Conservation (phyloP, 345 rosid species). For the Angophora floribunda region DNA sequence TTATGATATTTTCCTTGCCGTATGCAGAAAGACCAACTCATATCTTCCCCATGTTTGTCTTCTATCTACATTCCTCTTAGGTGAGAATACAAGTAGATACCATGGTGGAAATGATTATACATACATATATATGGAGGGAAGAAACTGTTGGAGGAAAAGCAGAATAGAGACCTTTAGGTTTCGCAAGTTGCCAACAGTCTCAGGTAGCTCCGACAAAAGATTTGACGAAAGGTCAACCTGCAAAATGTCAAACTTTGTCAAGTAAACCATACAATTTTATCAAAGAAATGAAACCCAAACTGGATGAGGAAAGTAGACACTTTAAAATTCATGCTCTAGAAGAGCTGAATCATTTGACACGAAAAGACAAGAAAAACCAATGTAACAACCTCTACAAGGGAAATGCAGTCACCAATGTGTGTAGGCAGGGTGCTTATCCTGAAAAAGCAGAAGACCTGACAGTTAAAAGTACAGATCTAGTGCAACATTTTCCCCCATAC, state of each 20-base stretch:
- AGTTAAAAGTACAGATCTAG: background rate
- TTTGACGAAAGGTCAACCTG: slow-evolving; percentile 92
- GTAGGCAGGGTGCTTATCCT: slow-evolving; percentile 50
- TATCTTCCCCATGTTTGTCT: background rate
- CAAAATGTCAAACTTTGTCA: background rate
- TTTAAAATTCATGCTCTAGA: background rate
- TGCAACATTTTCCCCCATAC: background rate
- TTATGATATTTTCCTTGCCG: background rate
- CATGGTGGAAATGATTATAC: background rate
- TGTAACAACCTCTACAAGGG: slow-evolving; percentile 69
- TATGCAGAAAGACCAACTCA: background rate
- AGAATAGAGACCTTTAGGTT: slow-evolving; percentile 49
- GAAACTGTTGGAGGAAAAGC: background rate
- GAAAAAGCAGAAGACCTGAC: slow-evolving; percentile 1
- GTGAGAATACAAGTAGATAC: background rate
- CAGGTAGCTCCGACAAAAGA: slow-evolving; percentile 61
- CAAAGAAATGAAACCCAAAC: background rate
- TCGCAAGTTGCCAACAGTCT: slow-evolving; percentile 40
- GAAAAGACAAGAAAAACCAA: background rate
- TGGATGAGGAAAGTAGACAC: background rate
- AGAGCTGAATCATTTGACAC: background rate
- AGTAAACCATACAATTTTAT: background rate
- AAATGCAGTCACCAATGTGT: slow-evolving; percentile 40
- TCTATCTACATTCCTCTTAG: background rate
- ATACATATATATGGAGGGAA: background rate